These are phyloP conservation scores for Roridomyces roridus DNA, from an alignment of 768 basidiomycete species.

Conservation along the genomic window DNA sequence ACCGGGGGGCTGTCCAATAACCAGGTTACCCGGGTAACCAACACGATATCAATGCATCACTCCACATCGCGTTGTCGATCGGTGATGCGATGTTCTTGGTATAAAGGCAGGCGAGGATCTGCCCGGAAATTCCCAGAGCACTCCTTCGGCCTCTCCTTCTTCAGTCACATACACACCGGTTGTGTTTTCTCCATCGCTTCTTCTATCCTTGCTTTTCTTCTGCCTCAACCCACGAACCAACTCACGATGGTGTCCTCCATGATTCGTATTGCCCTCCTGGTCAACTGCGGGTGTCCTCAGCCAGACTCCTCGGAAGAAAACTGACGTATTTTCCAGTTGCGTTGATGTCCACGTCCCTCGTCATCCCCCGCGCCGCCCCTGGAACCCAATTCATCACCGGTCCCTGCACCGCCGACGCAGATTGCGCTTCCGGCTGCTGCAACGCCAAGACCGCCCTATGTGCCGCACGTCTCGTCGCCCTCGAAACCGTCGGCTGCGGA, in stretches of 20 bases:
- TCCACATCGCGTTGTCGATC: too few relatives aligned
- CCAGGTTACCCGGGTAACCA: too few relatives aligned
- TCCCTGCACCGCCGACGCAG: background rate
- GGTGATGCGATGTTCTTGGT: background rate
- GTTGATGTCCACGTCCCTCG: background rate
- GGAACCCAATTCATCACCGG: constrained; percentile 18
- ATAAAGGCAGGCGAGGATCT: background rate
- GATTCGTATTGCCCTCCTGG: constrained; percentile 3
- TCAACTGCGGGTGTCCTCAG: constrained; percentile 3
- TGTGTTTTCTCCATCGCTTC: constrained; percentile 14
- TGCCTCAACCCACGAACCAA: background rate
- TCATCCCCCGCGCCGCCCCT: constrained; percentile 11
- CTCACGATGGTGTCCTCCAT: constrained; percentile 13
- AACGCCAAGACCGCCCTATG: background rate
- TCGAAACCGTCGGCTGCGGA: constrained; percentile 1
- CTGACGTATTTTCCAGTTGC: background rate
- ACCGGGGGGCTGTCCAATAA: too few relatives aligned
- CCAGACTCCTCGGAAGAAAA: background rate
- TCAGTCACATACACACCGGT: constrained; percentile 18
- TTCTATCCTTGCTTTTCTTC: constrained; percentile 3
- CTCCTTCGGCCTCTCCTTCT: constrained; percentile 14
- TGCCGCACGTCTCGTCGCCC: background rate
- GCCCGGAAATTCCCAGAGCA: background rate
- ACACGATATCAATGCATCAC: too few relatives aligned
- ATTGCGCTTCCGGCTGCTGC: constrained; percentile 10